phyloP scores from a whole-genome alignment of 78 protist genomes.

The Dictyostelium purpureum region DNA sequence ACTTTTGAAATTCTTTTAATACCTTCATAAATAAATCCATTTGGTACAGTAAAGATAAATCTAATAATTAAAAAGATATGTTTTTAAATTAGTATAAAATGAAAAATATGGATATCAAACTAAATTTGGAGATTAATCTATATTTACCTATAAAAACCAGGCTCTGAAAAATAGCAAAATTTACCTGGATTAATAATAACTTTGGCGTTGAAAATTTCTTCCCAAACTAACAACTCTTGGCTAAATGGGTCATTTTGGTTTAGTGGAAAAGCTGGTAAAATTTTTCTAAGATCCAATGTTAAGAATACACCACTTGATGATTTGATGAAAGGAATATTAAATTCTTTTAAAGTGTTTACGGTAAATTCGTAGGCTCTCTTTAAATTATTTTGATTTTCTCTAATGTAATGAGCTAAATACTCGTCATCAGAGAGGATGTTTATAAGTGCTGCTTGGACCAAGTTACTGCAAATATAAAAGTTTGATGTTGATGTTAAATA shows the following conservation, averaged over 20 bases:
- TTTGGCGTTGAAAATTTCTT: background rate
- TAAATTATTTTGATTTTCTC: constrained; percentile 1
- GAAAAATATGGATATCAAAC: no score
- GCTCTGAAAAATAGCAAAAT: background rate
- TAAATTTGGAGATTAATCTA: no score
- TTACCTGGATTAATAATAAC: constrained; percentile 37
- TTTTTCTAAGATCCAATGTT: constrained; percentile 25
- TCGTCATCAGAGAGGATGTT: constrained; percentile 15
- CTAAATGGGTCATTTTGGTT: background rate
- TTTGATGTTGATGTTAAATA: background rate
- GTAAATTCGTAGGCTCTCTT: constrained; percentile 3
- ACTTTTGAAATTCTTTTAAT: constrained; percentile 10
- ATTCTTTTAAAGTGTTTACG: background rate
- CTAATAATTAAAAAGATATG: no score
- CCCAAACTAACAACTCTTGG: constrained; percentile 36
- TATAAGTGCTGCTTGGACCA: constrained; percentile 6
- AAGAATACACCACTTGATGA: constrained; percentile 50
- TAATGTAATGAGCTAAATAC: constrained; percentile 6
- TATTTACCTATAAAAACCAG: no score
- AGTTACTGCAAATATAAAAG: constrained; percentile 34
- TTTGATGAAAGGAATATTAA: constrained; percentile 22
- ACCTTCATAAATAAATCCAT: background rate
- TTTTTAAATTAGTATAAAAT: no score
- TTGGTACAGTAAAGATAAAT: background rate
- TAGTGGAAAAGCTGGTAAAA: background rate